Evolutionary conservation across 2,329 filamentous ascomycete species (phyloP).

Genomic region (Diaporthe ampelina): DNA sequence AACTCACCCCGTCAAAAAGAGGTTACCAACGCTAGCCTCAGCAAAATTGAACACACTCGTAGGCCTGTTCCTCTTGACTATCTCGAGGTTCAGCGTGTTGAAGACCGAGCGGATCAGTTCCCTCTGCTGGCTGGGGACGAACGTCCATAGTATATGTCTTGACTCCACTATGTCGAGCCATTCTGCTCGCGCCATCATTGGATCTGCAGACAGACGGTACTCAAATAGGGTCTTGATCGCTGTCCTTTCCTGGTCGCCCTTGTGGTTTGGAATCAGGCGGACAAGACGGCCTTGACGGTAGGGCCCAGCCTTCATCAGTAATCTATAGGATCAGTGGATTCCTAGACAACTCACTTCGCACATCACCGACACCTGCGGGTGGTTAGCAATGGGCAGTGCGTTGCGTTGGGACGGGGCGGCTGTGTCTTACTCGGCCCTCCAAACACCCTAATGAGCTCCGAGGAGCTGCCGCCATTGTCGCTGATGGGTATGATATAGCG

Average conservation of each 20-base stretch:
- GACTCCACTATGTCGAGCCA: constrained; percentile 94
- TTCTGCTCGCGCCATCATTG: constrained; percentile 75
- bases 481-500: constrained; percentile 95
- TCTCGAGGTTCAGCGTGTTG: constrained; percentile 82
- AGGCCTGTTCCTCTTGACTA: constrained; percentile 81
- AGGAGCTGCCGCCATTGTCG: constrained; percentile 95
- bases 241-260: constrained; percentile 73
- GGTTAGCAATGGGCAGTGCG: constrained; percentile 29
- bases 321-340: not conserved
- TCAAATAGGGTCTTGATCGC: constrained; percentile 91
- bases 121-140: constrained; percentile 78
- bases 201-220: constrained; percentile 78
- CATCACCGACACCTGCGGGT: constrained; percentile 71
- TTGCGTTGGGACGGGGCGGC: not conserved
- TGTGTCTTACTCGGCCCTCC: constrained; percentile 82
- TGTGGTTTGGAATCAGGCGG: constrained; percentile 82
- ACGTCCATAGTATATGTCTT: constrained; percentile 80
- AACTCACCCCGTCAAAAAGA: constrained; percentile 79
- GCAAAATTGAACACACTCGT: constrained; percentile 83
- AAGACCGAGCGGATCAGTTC: constrained; percentile 84
- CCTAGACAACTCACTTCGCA: constrained; percentile 70
- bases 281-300: constrained; percentile 81
- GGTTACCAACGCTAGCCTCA: constrained; percentile 81
- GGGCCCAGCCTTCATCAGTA: constrained; percentile 24
- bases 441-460: constrained; percentile 93